Evolutionary conservation across 2,329 filamentous ascomycete genomes (phyloP), one percentile per base, ranked within the genome.

Genomic region (Calonectria leucothoes): DNA sequence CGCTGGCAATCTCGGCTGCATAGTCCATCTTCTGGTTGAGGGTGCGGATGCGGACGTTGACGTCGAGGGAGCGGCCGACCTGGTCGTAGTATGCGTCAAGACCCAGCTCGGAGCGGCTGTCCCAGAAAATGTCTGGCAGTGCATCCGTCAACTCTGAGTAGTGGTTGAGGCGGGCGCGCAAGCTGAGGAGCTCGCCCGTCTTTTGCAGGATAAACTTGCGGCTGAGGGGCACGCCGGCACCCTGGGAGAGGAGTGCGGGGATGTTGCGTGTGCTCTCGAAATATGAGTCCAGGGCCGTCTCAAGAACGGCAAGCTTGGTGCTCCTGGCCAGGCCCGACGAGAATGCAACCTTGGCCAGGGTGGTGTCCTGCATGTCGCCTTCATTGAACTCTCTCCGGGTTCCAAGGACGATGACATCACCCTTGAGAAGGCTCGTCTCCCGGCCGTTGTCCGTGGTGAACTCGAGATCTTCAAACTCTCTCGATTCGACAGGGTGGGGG

Each of bases 1-100:
- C 96, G 66, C 89, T 94, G 8, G 97, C 95, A 83, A 98, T 98
- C 84, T 98, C 96, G 81, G 97, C 94, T 1, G 96, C 97, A 83
- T 99, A 98, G 81, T 98, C 96, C 91, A 99, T 97, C 87, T 98
- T 98, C 86, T 98, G 95, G 83, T 99, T 99, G 78, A 98, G 86
- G 23, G 95, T 93, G 80, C 94, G 94, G 85, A 98, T 98, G 65
- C 97, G 91, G 31, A 97, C 94, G 39, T 94, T 94, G 29, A 98
- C 96, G 84, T 98, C 97, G 42, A 99, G 89, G 0, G 95, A 95
- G 69, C 93, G 92, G 49, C 96, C 96, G 49, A 98, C 95, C 83
- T 97, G 94, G 78, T 98, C 96, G 84, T 98, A 99, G 86, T 98
- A 98, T 35, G 93, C 94, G 83, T 98, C 97, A 2, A 99, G 89